Evolutionary conservation across 257 asterid species (phyloP).

Genomic region (Linaria vulgaris): DNA sequence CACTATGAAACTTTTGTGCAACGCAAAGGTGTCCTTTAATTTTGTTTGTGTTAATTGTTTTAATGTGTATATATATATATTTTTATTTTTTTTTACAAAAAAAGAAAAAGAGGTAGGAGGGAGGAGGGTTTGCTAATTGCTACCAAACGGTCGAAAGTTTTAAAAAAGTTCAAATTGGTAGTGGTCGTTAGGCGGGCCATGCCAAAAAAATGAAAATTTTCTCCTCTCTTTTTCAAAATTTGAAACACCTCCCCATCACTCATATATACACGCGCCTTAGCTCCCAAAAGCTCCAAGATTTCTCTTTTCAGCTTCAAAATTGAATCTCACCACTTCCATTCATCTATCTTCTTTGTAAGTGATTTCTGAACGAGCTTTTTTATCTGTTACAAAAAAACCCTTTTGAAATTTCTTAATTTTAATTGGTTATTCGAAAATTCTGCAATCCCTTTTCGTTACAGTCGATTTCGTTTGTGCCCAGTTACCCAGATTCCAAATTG

Average conservation of each 20-base stretch:
- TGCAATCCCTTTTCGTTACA: no score
- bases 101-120: no score
- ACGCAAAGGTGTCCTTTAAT: no score
- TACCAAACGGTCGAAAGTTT: neutral
- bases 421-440: no score
- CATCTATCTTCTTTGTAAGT: conserved; percentile 31
- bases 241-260: conserved; percentile 35
- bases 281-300: neutral
- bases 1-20: no score
- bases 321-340: conserved; percentile 16
- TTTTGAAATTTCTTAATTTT: neutral
- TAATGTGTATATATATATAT: no score
- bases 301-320: conserved; percentile 28
- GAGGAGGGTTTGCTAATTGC: no score
- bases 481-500: neutral
- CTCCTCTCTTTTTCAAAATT: conserved; percentile 34
- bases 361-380: no score
- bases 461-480: neutral
- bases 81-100: no score
- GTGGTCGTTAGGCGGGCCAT: neutral
- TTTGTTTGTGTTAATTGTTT: no score
- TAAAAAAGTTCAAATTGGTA: neutral
- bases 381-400: neutral
- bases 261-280: conserved; percentile 26
- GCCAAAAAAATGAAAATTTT: neutral